Base-by-base conservation (phyloP, 345 rosid genomes). In the Conringia planisiliqua region DNA sequence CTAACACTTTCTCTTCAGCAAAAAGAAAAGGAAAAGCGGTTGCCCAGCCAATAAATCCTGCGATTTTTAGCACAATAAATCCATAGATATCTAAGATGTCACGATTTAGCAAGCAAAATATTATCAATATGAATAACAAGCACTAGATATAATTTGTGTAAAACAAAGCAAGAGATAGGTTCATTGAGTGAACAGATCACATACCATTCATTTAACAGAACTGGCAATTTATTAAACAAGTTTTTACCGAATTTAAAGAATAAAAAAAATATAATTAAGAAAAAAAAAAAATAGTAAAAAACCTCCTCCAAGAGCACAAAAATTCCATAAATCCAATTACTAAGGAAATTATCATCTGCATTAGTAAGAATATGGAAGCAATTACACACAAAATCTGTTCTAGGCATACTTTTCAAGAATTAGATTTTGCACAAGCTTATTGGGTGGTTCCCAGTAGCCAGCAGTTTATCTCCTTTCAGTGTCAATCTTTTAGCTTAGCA, bases 31-130 rank as follows among this genome's bases (percentile, higher is more conserved):
- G 39, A 42, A 62, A 18, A 54, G 12, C 12, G 18, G 62, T 39
- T 62, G 18, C 42, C 50, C 26, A 18, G 35, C 30, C 62, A 62
- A 65, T 55, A 62, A 38, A 8, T 51, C 12, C 18, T 29, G 36
- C n/a, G 24, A 63, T 14, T 72, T 71, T 72, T 40, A 62, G 42
- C 61, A 27, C 14, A 46, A 13, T n/a, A 70, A 33, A 44, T 47
- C 13, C 58, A 32, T 20, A 43, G 1, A 30, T 43, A 30, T 35
- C 48, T 51, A 51, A 54, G 44, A 66, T 66, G 27, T 20, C 46
- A 68, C 27, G 72, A 43, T 43, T 29, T 14, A 57, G 24, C 46
- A 57, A 38, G 38, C 47, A 44, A 43, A 14, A 13, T 14, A 10
- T 54, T 13, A 59, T 60, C 36, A 47, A 11, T 22, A 57, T 69